Percentiles rank a stretch among this genome's conserved stretches.
Evolutionary conservation across 2,329 filamentous ascomycete species (phyloP).

Genomic region (Penicillium palitans): DNA sequence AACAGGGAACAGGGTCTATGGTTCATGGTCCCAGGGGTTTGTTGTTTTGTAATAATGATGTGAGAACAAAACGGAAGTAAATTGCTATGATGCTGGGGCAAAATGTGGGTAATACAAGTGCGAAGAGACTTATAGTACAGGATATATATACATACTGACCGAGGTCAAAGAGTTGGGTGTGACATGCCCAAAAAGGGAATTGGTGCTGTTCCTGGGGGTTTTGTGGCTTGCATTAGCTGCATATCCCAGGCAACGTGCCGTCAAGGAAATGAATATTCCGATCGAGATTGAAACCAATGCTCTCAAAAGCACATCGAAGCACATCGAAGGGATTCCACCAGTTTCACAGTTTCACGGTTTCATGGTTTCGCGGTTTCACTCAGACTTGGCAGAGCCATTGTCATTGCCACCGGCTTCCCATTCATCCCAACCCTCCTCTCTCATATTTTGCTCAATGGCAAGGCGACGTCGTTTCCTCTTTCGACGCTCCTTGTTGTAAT

Average conservation of each 20-base stretch:
- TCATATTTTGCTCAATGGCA: constrained; percentile 20
- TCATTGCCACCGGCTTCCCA: constrained; percentile 8
- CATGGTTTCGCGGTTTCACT: constrained; percentile 7
- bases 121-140: constrained; percentile 4
- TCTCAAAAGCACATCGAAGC: neutral
- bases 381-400: neutral
- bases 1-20: neutral
- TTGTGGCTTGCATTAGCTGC: neutral
- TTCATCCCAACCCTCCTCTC: constrained; percentile 27
- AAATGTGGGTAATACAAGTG: neutral
- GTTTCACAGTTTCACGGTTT: constrained; percentile 7
- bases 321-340: neutral
- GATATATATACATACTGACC: constrained; percentile 5
- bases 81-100: neutral
- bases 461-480: constrained; percentile 24
- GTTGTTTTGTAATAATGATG: neutral
- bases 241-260: neutral
- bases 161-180: neutral
- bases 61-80: neutral
- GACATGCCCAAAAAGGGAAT: neutral
- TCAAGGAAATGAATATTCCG: neutral
- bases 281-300: neutral
- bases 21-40: neutral
- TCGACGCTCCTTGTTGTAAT: constrained; percentile 22
- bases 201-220: neutral